Evolutionary conservation across 202 grass and related monocot species (phyloP).

Genomic region (Panicum virgatum): DNA sequence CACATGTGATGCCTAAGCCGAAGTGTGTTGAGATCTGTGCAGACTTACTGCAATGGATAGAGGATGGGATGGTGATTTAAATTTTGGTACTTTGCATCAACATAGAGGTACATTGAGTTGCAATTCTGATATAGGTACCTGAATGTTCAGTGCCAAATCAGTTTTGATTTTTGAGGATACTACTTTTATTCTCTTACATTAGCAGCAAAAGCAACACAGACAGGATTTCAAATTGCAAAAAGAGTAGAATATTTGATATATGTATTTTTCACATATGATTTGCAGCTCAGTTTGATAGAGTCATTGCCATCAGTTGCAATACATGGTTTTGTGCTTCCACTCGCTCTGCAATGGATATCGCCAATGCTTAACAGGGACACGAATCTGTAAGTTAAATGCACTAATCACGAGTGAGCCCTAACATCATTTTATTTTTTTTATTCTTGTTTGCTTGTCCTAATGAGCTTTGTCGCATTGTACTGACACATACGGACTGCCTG

Average conservation of each 20-base stretch:
- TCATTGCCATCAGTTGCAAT: constrained; percentile 72
- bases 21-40: not conserved
- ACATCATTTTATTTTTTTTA: constrained; percentile 15
- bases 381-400: constrained; percentile 60
- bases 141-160: not conserved
- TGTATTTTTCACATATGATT: constrained; percentile 31
- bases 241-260: constrained; percentile 26
- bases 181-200: not conserved
- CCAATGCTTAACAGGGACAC: constrained; percentile 77
- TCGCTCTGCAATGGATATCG: constrained; percentile 69
- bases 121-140: not conserved
- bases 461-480: not conserved
- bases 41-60: not conserved
- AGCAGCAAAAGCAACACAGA: not conserved
- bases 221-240: constrained; percentile 16
- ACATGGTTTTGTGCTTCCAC: constrained; percentile 82
- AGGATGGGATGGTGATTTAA: not conserved
- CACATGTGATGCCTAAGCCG: not conserved
- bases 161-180: constrained; percentile 1
- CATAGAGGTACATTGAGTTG: not conserved
- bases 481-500: not conserved
- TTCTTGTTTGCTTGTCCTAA: constrained; percentile 29
- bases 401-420: not conserved
- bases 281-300: constrained; percentile 82
- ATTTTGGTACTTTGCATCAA: not conserved